Conservation (phyloP, 73 alveolate species). For the Tetrahymena elliotti region DNA sequence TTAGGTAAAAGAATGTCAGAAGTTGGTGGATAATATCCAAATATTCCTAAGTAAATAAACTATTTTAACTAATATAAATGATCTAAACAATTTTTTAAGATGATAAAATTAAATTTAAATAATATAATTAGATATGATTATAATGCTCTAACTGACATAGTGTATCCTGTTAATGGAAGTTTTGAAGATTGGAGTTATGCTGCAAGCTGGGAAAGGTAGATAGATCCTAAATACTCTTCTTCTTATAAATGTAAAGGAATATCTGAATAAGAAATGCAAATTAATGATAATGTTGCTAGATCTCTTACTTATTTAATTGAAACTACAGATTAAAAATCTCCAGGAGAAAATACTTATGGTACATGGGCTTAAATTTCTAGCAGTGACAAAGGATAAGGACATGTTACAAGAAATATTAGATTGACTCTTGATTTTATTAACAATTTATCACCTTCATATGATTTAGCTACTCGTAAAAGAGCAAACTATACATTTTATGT, state of each 20-base stretch:
- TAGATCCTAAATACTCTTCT: not conserved
- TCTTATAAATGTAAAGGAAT: not conserved
- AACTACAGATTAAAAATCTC: not conserved
- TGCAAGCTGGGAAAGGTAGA: not conserved
- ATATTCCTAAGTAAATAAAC: not conserved
- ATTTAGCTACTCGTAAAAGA: not conserved
- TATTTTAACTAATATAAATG: not conserved
- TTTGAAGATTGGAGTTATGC: not conserved
- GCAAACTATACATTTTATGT: not conserved
- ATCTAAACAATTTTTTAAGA: no score
- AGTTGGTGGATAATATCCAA: not conserved
- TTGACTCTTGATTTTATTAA: not conserved
- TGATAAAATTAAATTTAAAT: no score
- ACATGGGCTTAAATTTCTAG: not conserved
- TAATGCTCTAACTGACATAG: not conserved
- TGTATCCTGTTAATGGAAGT: not conserved
- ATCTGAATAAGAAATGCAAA: not conserved
- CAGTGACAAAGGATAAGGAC: not conserved
- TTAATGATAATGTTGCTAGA: not conserved
- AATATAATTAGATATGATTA: not conserved
- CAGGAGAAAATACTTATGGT: not conserved
- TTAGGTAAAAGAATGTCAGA: not conserved
- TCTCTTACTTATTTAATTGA: not conserved
- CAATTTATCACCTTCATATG: not conserved
- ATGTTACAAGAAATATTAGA: not conserved